These are phyloP conservation scores for Dactylorhiza incarnata DNA, from an alignment of 106 monocot species.

Conservation along the genomic window DNA sequence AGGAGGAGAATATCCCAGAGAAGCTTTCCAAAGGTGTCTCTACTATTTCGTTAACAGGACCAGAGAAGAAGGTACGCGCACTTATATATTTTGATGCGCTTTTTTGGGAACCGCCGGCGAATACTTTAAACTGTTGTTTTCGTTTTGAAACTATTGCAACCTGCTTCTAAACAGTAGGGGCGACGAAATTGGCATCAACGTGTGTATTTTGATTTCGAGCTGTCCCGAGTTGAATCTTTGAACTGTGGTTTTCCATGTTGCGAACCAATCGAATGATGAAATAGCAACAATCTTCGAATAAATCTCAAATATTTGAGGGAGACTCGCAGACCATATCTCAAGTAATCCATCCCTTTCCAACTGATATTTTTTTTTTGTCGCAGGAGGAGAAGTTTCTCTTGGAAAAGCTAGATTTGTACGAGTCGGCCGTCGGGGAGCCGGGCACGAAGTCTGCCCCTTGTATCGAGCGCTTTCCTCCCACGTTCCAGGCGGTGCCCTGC, in stretches of 20 bases:
- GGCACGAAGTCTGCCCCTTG: constrained; percentile 38
- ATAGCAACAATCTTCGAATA: too few relatives aligned
- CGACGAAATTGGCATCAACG: neutral
- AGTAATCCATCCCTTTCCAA: neutral
- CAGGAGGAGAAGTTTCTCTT: constrained; percentile 71
- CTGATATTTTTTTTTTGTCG: neutral
- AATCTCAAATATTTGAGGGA: too few relatives aligned
- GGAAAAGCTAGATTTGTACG: constrained; percentile 77
- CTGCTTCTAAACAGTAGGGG: neutral
- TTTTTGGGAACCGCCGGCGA: neutral
- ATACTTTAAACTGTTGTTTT: neutral
- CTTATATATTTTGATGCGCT: too few relatives aligned
- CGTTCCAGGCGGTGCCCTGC: constrained; percentile 75
- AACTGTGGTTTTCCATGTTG: too few relatives aligned
- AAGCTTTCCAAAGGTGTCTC: constrained; percentile 83
- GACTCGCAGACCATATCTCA: too few relatives aligned
- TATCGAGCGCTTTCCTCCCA: constrained; percentile 74
- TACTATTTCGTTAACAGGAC: constrained; percentile 46
- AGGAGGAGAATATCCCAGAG: constrained; percentile 79
- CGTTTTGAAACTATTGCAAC: neutral
- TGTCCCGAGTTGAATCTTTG: too few relatives aligned
- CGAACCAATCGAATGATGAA: too few relatives aligned
- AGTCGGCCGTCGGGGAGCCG: constrained; percentile 61
- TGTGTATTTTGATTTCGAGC: neutral
- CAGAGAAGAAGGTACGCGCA: constrained; percentile 48